Percentiles rank a stretch among this genome's conserved stretches.
These are phyloP conservation scores for Nicotiana rustica DNA, from an alignment of 305 asterid genomes.

Conservation along the genomic window DNA sequence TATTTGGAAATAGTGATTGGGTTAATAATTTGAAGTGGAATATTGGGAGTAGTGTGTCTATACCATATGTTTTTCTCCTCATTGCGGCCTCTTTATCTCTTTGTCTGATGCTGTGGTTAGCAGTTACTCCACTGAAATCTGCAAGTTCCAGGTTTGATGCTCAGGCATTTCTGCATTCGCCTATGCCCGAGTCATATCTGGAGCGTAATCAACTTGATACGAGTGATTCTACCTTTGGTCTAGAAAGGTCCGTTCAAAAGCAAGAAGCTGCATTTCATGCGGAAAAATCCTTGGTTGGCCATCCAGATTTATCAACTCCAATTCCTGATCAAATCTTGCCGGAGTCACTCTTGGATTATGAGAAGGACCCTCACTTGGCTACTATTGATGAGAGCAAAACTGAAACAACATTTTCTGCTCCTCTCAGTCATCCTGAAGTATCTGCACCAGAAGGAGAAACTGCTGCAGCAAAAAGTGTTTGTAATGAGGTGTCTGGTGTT, in stretches of 20 bases:
- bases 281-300: conserved; percentile 49
- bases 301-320: conserved; percentile 45
- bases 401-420: conserved; percentile 49
- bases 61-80: conserved; percentile 70
- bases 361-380: conserved; percentile 46
- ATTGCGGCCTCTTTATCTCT: conserved; percentile 62
- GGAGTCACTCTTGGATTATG: conserved; percentile 62
- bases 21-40: conserved; percentile 80
- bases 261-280: conserved; percentile 49
- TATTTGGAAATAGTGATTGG: conserved; percentile 94
- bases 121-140: conserved; percentile 85
- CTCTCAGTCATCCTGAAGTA: conserved; percentile 43
- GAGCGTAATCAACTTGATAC: conserved; percentile 50
- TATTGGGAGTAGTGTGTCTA: conserved; percentile 63
- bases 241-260: conserved; percentile 48
- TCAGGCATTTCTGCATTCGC: conserved; percentile 46
- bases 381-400: conserved; percentile 61
- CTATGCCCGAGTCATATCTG: conserved; percentile 42
- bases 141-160: conserved; percentile 60
- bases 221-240: conserved; percentile 46
- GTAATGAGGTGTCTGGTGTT: conserved; percentile 47
- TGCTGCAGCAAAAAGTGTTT: conserved; percentile 42
- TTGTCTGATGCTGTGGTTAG: conserved; percentile 82
- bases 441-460: conserved; percentile 45
- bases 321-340: conserved; percentile 59